Base-by-base conservation (phyloP, 2,329 filamentous ascomycete genomes). In the Fusarium sp. region DNA sequence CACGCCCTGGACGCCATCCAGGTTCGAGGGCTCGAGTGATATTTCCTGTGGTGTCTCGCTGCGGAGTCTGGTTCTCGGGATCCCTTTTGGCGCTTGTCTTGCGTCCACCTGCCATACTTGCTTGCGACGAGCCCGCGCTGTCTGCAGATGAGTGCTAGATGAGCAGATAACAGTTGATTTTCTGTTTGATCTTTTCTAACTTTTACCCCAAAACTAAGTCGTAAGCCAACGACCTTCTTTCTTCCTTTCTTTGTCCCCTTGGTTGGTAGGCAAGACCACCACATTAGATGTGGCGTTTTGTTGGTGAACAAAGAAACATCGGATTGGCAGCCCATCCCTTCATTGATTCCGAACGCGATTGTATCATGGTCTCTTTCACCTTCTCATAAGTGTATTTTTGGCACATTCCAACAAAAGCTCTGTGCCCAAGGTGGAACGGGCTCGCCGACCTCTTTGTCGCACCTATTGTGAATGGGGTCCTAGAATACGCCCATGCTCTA, bases 361-460 rank as follows among this genome's bases (percentile, higher is more conserved):
- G 10, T 25, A 26, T 16, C 37, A 37, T 48, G 23, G 37, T 28
- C 30, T 12, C 45, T 45, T 58, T 55, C 53, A 14, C 42, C 13
- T 37, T 23, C 21, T 49, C 12, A 18, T 21, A 28, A 25, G 28
- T 51, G 16, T 41, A 49, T 58, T 67, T 55, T 58, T 62, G 46
- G 57, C 18, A 8, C 14, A 7, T 10, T 21, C 50, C n/a, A 51
- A 49, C 54, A 21, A 16, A 34, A 16, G 39, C 34, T 43, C 37
- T 58, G 49, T 65, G 34, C 34, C 42, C 34, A 28, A 50, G 18
- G 37, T 2, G 34, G 45, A 48, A 43, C 57, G 59, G 71, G 39
- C 26, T 65, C 12, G 19, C 61, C 58, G 39, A 25, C 42, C 26
- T 71, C 73, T 74, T 75, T 75, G 72, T 75, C 70, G 18, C 28